Percentiles rank a stretch among this genome's conserved stretches.
phyloP scores from a whole-genome alignment of 2,329 filamentous ascomycete species.

The Monosporascus sp. region DNA sequence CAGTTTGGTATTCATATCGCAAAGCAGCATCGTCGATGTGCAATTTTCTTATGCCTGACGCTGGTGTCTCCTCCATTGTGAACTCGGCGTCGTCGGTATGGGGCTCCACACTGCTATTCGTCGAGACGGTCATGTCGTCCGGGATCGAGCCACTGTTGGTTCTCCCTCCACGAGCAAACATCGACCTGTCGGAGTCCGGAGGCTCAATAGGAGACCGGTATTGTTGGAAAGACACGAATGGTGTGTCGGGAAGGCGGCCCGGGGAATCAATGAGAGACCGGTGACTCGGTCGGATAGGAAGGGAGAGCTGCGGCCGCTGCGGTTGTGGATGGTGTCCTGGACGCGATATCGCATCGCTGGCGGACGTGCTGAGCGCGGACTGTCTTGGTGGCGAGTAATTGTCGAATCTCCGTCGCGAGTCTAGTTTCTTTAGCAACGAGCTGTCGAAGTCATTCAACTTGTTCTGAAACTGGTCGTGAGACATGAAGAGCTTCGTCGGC shows the following conservation, averaged over 20 bases:
- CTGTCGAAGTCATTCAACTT: conserved; percentile 43
- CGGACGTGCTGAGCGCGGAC: conserved; percentile 38
- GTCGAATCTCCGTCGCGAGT: conserved; percentile 41
- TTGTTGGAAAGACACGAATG: conserved; percentile 42
- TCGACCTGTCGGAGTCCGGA: conserved; percentile 44
- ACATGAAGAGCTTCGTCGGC: conserved; percentile 41
- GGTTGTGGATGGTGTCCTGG: conserved; percentile 31
- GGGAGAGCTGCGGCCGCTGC: conserved; percentile 38
- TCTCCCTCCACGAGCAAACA: conserved; percentile 38
- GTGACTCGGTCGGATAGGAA: conserved; percentile 40
- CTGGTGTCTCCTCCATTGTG: conserved; percentile 40
- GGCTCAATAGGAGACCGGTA: conserved; percentile 41
- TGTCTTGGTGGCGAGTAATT: conserved; percentile 39
- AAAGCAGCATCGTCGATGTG: conserved; percentile 41
- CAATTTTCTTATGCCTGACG: conserved; percentile 33
- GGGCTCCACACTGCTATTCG: conserved; percentile 41
- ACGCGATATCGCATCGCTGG: conserved; percentile 33
- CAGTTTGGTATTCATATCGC: conserved; percentile 32
- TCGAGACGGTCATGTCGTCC: conserved; percentile 43
- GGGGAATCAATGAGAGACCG: conserved; percentile 41
- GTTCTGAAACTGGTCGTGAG: conserved; percentile 43
- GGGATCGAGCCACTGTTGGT: conserved; percentile 41
- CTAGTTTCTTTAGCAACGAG: conserved; percentile 52
- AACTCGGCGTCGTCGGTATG: conserved; percentile 46
- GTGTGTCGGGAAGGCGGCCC: conserved; percentile 39